Base-by-base conservation (phyloP, 306 rosid species). In the Quillaja saponaria region DNA sequence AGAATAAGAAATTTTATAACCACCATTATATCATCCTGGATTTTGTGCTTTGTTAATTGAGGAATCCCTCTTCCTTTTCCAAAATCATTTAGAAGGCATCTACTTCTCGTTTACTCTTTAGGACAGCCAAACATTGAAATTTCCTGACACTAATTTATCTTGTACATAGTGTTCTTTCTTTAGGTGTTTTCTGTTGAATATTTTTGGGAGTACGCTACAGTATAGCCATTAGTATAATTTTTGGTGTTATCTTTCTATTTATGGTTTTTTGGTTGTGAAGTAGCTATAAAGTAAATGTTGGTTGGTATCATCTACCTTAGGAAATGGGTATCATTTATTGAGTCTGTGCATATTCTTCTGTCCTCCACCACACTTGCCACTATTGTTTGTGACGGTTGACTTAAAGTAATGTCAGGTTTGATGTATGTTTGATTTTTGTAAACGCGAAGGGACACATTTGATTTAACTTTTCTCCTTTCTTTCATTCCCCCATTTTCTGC, bases 221-320 rank as follows among this genome's bases (percentile, higher is more conserved):
- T 67, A 33, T 18, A 10, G 59, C 48, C 19, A 50, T 18, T 44
- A 48, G 14, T 76, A 58, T 52, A 16, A 8, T 34, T 33, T 10
- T 57, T 60, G 64, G 49, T 45, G 8, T 74, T n/a, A 21, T 61
- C 45, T 55, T 61, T 31, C 18, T 74, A 39, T 16, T 19, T 55
- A 68, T 48, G 54, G 42, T 62, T 68, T 75, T 15, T 55, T 35
- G 55, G n/a, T n/a, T n/a, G n/a, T n/a, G n/a, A n/a, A n/a, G n/a
- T n/a, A n/a, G n/a, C n/a, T n/a, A n/a, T n/a, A n/a, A n/a, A n/a
- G n/a, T n/a, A n/a, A 38, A 50, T 50, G 49, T 6, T 58, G 52
- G 57, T 15, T 66, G 25, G 47, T 49, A 38, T 21, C 47, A 58
- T 52, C 39, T 44, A 21, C 48, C 37, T 45, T 42, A 55, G 34